phyloP scores from a whole-genome alignment of 495 filamentous ascomycete species.

The Darksidea phi region DNA sequence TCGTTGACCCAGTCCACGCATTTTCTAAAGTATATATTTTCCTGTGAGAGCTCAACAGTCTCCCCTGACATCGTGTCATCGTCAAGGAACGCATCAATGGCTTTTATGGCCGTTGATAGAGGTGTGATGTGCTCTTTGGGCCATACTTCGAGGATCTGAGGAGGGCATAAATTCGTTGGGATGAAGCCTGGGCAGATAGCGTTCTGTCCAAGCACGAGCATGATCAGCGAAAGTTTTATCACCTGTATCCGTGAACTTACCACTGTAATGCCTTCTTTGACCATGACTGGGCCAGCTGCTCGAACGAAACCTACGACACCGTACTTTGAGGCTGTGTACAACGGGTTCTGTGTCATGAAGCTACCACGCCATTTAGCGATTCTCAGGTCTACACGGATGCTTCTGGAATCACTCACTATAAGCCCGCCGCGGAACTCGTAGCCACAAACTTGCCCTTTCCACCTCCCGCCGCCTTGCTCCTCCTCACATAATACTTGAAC shows the following conservation, averaged over 20 bases:
- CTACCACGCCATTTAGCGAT: not conserved
- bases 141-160: slow-evolving; percentile 40
- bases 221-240: no score
- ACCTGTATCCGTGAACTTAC: no score
- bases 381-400: slow-evolving; percentile 1
- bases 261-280: slow-evolving; percentile 43
- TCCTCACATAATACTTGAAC: slow-evolving; percentile 46
- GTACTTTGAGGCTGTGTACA: slow-evolving; percentile 44
- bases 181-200: slow-evolving; percentile 46
- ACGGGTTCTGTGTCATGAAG: slow-evolving; percentile 37
- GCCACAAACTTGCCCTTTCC: slow-evolving; percentile 33
- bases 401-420: slow-evolving; percentile 32
- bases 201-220: slow-evolving; percentile 29
- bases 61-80: slow-evolving; percentile 38
- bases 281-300: slow-evolving; percentile 32
- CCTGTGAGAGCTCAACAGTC: slow-evolving; percentile 35
- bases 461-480: slow-evolving; percentile 25
- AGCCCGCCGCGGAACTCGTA: slow-evolving; percentile 21
- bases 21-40: slow-evolving; percentile 38
- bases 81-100: slow-evolving; percentile 38
- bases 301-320: slow-evolving; percentile 44
- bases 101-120: slow-evolving; percentile 43
- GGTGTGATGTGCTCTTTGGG: slow-evolving; percentile 47
- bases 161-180: slow-evolving; percentile 42
- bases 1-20: slow-evolving; percentile 30